Conservation (phyloP, 805 yeast species). For the Suhomyces vadensis region DNA sequence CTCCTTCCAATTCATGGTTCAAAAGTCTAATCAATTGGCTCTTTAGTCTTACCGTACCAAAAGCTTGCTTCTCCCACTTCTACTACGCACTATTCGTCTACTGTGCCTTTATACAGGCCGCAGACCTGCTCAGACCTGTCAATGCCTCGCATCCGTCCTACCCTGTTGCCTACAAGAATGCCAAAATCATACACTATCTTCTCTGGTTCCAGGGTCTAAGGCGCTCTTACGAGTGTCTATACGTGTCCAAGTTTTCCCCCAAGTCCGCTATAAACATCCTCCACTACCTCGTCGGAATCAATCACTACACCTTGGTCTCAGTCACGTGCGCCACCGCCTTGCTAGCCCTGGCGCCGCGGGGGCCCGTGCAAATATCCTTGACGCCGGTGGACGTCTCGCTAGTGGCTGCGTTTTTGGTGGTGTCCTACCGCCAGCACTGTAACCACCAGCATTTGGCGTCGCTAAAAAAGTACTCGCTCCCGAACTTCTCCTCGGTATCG, state of each 20-base stretch:
- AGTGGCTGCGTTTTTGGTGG: slow-evolving; percentile 40
- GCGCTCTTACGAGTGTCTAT: slow-evolving; percentile 55
- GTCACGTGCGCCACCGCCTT: background rate
- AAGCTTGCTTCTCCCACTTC: slow-evolving; percentile 62
- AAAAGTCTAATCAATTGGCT: slow-evolving; percentile 5
- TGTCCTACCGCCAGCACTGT: slow-evolving; percentile 53
- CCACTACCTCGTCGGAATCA: slow-evolving; percentile 66
- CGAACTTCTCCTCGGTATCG: slow-evolving; percentile 45
- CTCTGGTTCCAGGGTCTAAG: slow-evolving; percentile 52
- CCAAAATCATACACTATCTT: slow-evolving; percentile 23
- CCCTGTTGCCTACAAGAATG: slow-evolving; percentile 18
- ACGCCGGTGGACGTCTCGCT: slow-evolving; percentile 20
- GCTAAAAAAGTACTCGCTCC: slow-evolving; percentile 57
- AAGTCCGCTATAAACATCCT: slow-evolving; percentile 59
- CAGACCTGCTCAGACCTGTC: slow-evolving; percentile 20
- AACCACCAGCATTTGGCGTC: slow-evolving; percentile 53
- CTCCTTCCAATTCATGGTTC: background rate
- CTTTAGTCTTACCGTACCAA: slow-evolving; percentile 52
- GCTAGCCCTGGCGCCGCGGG: no score
- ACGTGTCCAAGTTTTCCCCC: slow-evolving; percentile 47
- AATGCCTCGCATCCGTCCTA: slow-evolving; percentile 6
- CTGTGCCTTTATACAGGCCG: slow-evolving; percentile 19
- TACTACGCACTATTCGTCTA: slow-evolving; percentile 46
- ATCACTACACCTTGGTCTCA: slow-evolving; percentile 51
- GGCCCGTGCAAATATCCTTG: background rate